A percentile compares a stretch with the other conserved stretches of the same genome.
phyloP scores from a whole-genome alignment of 768 basidiomycete genomes.

The Pulveroboletus sp. region DNA sequence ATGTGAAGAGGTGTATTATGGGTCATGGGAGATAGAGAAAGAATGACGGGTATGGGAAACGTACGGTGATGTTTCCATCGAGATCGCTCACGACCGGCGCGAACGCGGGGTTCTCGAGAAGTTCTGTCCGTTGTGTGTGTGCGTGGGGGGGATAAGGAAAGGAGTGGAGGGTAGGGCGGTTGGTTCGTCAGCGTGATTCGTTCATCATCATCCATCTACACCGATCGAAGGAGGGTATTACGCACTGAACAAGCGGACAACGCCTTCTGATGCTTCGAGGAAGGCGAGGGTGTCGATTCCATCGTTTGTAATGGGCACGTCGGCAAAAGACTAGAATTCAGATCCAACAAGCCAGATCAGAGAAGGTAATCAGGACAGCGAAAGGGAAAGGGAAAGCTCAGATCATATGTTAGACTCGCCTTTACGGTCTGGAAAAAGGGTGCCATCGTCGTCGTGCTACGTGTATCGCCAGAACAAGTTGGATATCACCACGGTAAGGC shows the following conservation, averaged over 20 bases:
- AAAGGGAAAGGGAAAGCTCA: no score
- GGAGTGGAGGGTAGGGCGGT: no score
- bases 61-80: slow-evolving; percentile 85
- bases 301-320: slow-evolving; percentile 79
- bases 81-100: slow-evolving; percentile 78
- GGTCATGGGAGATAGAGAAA: background rate
- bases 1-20: no score
- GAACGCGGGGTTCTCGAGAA: slow-evolving; percentile 52
- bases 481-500: background rate
- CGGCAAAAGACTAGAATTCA: slow-evolving; percentile 95
- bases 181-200: no score
- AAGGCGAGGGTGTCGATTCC: slow-evolving; percentile 88
- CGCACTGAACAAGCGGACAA: slow-evolving; percentile 88
- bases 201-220: background rate
- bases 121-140: slow-evolving; percentile 18
- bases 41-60: slow-evolving; percentile 15
- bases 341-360: no score
- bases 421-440: slow-evolving; percentile 71
- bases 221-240: slow-evolving; percentile 1
- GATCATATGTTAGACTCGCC: slow-evolving; percentile 32
- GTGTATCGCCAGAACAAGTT: slow-evolving; percentile 1
- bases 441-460: slow-evolving; percentile 45
- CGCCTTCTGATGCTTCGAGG: slow-evolving; percentile 81
- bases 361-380: no score
- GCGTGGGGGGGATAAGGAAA: background rate